A percentile compares a stretch with the other conserved stretches of the same genome.
These are phyloP conservation scores for Quercus tomentella DNA, from an alignment of 331 rosid genomes.

Conservation along the genomic window DNA sequence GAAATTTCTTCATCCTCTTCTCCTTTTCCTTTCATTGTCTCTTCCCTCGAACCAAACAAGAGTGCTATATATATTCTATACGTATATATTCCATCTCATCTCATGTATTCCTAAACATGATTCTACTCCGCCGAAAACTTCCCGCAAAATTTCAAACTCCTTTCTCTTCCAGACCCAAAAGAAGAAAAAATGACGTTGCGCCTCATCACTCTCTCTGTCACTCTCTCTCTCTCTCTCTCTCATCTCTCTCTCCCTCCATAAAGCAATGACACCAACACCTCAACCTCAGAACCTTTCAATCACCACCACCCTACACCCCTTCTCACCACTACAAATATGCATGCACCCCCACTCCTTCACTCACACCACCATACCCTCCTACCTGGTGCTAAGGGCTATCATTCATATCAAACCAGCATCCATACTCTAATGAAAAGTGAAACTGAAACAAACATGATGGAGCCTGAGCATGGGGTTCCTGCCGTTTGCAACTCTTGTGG, in stretches of 20 bases:
- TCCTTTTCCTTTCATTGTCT: too few species aligned
- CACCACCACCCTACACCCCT: conserved; percentile 31
- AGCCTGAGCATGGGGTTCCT: conserved; percentile 50
- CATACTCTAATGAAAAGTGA: conserved; percentile 18
- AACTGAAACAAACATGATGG: conserved; percentile 60
- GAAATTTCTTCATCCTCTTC: too few species aligned
- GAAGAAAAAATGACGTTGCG: conserved; percentile 38
- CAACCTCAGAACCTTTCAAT: conserved; percentile 44
- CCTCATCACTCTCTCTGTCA: conserved; percentile 35
- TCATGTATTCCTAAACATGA: too few species aligned
- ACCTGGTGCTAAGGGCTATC: conserved; percentile 13
- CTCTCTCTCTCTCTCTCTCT: conserved; percentile 10
- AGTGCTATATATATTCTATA: too few species aligned
- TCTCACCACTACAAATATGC: conserved; percentile 20
- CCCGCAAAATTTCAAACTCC: conserved; percentile 66
- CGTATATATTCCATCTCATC: too few species aligned
- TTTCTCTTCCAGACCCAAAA: not conserved
- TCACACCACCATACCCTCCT: not conserved
- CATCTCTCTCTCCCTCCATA: conserved; percentile 7
- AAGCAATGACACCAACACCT: conserved; percentile 40
- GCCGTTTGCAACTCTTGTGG: conserved; percentile 73
- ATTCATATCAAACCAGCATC: not conserved
- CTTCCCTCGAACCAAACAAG: too few species aligned
- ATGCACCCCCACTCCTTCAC: conserved; percentile 7
- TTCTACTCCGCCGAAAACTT: conserved; percentile 44